A percentile compares a stretch with the other conserved stretches of the same genome.
Evolutionary conservation across 768 basidiomycete species (phyloP).

Genomic region (Amanita phalloides): DNA sequence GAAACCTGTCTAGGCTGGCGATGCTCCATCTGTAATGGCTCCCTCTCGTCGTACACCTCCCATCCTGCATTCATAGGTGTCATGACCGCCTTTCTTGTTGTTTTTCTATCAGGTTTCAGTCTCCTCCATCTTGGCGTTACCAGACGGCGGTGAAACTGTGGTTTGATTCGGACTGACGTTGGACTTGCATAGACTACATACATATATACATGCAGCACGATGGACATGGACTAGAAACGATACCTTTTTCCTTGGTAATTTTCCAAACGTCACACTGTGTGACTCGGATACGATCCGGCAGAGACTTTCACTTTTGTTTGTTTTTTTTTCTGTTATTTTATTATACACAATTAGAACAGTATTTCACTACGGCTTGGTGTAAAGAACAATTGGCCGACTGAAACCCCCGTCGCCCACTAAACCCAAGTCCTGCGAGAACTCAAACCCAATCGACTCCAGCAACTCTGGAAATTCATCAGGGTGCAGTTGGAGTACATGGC

Average conservation of each 20-base stretch:
- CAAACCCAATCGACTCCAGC: slow-evolving; percentile 56
- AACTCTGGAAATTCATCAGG: slow-evolving; percentile 52
- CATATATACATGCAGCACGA: neutral
- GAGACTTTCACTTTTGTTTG: no score
- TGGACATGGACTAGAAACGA: neutral
- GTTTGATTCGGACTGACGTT: neutral
- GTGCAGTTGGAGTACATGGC: slow-evolving; percentile 40
- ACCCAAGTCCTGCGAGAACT: slow-evolving; percentile 34
- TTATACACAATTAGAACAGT: no score
- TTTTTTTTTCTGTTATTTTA: no score
- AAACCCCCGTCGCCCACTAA: slow-evolving; percentile 41
- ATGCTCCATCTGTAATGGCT: slow-evolving; percentile 38
- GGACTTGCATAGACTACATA: neutral
- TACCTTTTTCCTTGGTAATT: neutral
- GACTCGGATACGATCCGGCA: neutral
- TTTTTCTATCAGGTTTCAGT: slow-evolving; percentile 57
- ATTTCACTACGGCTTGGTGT: no score
- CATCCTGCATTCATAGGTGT: slow-evolving; percentile 50
- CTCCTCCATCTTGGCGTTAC: slow-evolving; percentile 22
- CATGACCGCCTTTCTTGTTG: slow-evolving; percentile 45
- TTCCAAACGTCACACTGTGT: no score
- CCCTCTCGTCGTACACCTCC: slow-evolving; percentile 21
- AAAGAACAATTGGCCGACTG: no score
- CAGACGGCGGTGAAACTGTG: neutral
- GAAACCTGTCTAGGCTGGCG: slow-evolving; percentile 34